Percentiles rank a stretch among this genome's conserved stretches.
Conservation (phyloP, 2,329 filamentous ascomycete species). For the Penicillium polonicum region DNA sequence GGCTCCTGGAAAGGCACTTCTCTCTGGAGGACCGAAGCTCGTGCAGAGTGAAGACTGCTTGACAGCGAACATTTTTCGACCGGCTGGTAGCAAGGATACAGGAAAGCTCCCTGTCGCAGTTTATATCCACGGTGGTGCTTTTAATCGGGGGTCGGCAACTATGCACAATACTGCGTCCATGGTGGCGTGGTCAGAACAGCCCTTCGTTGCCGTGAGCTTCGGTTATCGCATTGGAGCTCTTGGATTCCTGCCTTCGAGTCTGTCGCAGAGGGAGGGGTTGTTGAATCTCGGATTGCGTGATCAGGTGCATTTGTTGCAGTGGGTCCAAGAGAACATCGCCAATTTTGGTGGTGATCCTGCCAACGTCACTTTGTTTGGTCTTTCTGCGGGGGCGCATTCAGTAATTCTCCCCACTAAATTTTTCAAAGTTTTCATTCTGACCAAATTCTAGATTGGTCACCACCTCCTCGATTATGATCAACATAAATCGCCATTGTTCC, state of each 20-base stretch:
- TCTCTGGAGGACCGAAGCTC: conserved; percentile 49
- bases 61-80: conserved; percentile 44
- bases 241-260: conserved; percentile 64
- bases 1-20: conserved; percentile 48
- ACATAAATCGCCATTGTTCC: conserved; percentile 38
- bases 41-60: conserved; percentile 49
- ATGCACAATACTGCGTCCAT: conserved; percentile 61
- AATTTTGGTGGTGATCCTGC: conserved; percentile 26
- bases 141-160: conserved; percentile 34
- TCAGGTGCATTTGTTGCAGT: conserved; percentile 36
- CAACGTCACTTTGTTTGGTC: conserved; percentile 41
- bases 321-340: conserved; percentile 26
- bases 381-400: conserved; percentile 51
- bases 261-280: conserved; percentile 54
- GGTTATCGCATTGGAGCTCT: conserved; percentile 51
- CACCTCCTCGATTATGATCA: conserved; percentile 57
- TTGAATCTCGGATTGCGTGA: conserved; percentile 46
- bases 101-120: conserved; percentile 41
- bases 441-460: conserved; percentile 59
- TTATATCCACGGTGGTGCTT: conserved; percentile 44
- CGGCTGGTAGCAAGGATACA: conserved; percentile 16
- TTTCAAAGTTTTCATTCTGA: neutral
- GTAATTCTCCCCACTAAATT: conserved; percentile 6
- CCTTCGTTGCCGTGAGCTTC: conserved; percentile 48
- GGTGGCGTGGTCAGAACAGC: conserved; percentile 53